Base-by-base conservation (phyloP, 2,329 filamentous ascomycete species). In the Xylariaceae sp. region DNA sequence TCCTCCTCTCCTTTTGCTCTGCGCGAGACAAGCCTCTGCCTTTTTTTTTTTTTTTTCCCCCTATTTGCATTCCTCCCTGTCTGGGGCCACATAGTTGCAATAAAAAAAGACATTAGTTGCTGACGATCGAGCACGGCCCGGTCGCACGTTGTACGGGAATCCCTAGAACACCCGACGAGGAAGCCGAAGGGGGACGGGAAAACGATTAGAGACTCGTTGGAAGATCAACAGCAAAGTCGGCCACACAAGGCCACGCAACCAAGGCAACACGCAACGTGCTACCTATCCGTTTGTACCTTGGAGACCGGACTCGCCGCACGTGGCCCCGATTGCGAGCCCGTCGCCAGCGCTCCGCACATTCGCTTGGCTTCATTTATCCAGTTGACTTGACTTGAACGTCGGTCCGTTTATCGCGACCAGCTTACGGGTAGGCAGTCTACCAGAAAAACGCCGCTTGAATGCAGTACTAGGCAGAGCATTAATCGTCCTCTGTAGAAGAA, bases 141-240 rank as follows among this genome's bases (percentile, higher is more conserved):
- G 51, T 50, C 52, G 50, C 26, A 40, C 40, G 31, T 54, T 19
- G 43, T 44, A 29, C 48, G 45, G 41, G 42, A 19, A 37, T 19
- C 26, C 30, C 46, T 19, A 19, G 19, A 26, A 37, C 35, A 37
- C 35, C 47, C 39, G 45, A 29, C 31, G 8, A 35, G 27, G 53
- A 51, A 54, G 44, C 12, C 26, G 53, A 58, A 47, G 50, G 55
- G 52, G 50, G 50, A 48, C 44, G 47, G 52, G 50, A 51, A 58
- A 49, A 51, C 55, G 39, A 4, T n/a, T 11, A 40, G 32, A 35
- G 39, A 35, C 47, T 7, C 37, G 43, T 39, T 45, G 39, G 9
- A 12, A 42, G 19, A 50, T 26, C 35, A 19, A n/a, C 46, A 47
- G 12, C 32, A 35, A 45, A 19, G 19, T 39, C 27, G 42, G 34